A percentile compares a stretch with the other conserved stretches of the same genome.
phyloP scores from a whole-genome alignment of 208 protist genomes.

The Acanthamoeba lenticulata region DNA sequence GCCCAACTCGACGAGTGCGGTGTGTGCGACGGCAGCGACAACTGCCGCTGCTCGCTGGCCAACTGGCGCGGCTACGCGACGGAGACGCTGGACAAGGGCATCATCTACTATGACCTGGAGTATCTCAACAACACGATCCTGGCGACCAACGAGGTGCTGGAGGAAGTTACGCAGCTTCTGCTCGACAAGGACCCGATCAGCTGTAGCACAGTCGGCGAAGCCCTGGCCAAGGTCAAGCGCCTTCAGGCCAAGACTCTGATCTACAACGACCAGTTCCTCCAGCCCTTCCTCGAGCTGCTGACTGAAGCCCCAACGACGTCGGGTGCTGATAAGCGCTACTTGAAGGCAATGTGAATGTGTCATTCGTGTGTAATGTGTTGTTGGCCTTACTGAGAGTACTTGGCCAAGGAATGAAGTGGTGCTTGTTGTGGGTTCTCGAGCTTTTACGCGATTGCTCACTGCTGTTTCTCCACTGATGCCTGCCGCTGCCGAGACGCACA shows the following conservation, averaged over 20 bases:
- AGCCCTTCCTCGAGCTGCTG: not conserved
- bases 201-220: not conserved
- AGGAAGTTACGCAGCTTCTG: not conserved
- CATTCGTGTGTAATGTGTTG: too few species aligned
- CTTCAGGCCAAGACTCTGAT: not conserved
- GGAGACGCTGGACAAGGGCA: not conserved
- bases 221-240: not conserved
- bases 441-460: too few species aligned
- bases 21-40: not conserved
- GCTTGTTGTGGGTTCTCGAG: too few species aligned
- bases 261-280: not conserved
- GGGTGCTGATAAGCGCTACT: not conserved
- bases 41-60: not conserved
- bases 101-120: not conserved
- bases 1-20: not conserved
- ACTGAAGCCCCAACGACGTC: not conserved
- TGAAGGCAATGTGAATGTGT: not conserved
- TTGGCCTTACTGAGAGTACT: too few species aligned
- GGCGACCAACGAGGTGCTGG: not conserved
- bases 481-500: too few species aligned
- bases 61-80: slow-evolving; percentile 7
- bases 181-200: not conserved
- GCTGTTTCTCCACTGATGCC: too few species aligned
- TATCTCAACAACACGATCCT: not conserved
- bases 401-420: too few species aligned